Evolutionary conservation across 2,329 filamentous ascomycete genomes (phyloP).

Genomic region (Stachybotrys echinatus): DNA sequence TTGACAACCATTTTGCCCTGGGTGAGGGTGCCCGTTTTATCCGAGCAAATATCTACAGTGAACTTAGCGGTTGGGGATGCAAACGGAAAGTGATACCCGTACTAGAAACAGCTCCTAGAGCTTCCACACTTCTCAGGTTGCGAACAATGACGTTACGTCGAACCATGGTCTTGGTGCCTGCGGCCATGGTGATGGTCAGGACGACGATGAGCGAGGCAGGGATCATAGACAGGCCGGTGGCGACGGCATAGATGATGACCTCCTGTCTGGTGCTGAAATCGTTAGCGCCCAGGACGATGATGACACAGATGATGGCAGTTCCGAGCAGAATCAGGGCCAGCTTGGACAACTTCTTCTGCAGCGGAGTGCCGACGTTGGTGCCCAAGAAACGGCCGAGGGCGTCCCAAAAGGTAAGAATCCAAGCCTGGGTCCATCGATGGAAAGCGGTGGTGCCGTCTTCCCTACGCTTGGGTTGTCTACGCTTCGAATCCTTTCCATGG

Average conservation of each 20-base stretch:
- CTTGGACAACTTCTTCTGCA: conserved; percentile 65
- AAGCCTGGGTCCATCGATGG: conserved; percentile 27
- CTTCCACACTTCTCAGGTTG: conserved; percentile 45
- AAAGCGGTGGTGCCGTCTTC: conserved; percentile 33
- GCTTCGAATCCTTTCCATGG: conserved; percentile 26
- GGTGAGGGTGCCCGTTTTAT: conserved; percentile 52
- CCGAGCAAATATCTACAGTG: conserved; percentile 44
- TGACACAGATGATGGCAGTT: conserved; percentile 43
- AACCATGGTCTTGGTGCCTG: conserved; percentile 50
- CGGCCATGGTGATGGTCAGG: conserved; percentile 55
- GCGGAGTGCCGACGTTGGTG: conserved; percentile 55
- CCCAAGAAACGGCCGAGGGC: conserved; percentile 42
- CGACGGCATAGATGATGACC: conserved; percentile 39
- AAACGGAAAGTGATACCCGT: conserved; percentile 9
- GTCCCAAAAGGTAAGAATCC: conserved; percentile 28
- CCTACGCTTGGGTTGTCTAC: conserved; percentile 31
- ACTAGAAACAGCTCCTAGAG: conserved; percentile 48
- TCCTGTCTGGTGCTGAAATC: conserved; percentile 31
- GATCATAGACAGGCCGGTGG: conserved; percentile 44
- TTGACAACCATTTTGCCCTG: conserved; percentile 49
- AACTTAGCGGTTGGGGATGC: conserved; percentile 12
- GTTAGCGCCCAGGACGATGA: conserved; percentile 40
- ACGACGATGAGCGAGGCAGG: conserved; percentile 44
- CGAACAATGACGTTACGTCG: conserved; percentile 47
- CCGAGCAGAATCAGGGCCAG: conserved; percentile 64